These are phyloP conservation scores for Chrysanthemum lavandulifolium DNA, from an alignment of 129 eudicot genomes.

Conservation along the genomic window DNA sequence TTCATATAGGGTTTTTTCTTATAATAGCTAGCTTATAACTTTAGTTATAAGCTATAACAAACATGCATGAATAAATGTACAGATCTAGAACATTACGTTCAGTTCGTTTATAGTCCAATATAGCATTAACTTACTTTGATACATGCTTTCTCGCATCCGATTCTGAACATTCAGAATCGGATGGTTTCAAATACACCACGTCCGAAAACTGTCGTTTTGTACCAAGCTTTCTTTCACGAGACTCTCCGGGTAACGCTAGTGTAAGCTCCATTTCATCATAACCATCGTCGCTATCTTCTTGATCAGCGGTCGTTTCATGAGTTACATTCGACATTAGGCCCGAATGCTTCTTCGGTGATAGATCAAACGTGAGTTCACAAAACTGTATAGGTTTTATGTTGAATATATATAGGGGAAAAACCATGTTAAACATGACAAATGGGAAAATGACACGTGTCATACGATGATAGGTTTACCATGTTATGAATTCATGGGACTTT, in stretches of 20 bases:
- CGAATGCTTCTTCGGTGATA: not conserved
- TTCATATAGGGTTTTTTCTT: too few relatives aligned
- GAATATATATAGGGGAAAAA: constrained; percentile 1
- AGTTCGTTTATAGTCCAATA: not conserved
- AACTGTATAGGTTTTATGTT: not conserved
- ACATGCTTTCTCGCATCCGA: constrained; percentile 26
- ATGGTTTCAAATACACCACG: constrained; percentile 32
- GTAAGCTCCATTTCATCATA: constrained; percentile 72
- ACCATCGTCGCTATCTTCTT: constrained; percentile 28
- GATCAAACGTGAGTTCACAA: not conserved
- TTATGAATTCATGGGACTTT: constrained; percentile 17
- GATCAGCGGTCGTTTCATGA: constrained; percentile 17
- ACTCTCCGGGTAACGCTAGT: constrained; percentile 64
- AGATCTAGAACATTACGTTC: too few relatives aligned
- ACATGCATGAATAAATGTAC: too few relatives aligned
- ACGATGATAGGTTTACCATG: constrained; percentile 3
- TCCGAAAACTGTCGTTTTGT: constrained; percentile 47
- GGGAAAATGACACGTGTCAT: constrained; percentile 7
- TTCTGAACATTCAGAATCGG: not conserved
- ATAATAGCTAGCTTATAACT: too few relatives aligned
- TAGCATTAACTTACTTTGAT: constrained; percentile 39
- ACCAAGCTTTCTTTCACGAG: constrained; percentile 29
- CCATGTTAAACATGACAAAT: not conserved
- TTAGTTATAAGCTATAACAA: too few relatives aligned
- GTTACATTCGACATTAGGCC: constrained; percentile 19